These are phyloP conservation scores for Cercospora sp. DNA, from an alignment of 2,329 filamentous ascomycete genomes.

Conservation along the genomic window DNA sequence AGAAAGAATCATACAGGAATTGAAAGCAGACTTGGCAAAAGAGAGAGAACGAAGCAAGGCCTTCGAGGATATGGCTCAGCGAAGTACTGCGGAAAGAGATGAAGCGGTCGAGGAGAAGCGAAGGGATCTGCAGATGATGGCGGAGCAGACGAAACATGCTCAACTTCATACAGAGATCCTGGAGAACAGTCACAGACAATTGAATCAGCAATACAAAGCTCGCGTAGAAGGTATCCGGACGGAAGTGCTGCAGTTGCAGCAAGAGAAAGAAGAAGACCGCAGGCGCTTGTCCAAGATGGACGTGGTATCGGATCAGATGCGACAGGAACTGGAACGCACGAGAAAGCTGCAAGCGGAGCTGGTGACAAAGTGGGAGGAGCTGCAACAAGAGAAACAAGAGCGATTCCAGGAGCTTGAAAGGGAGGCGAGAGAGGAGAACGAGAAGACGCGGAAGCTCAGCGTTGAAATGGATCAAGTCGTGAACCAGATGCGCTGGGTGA, in stretches of 20 bases:
- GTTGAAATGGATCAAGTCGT: constrained; percentile 61
- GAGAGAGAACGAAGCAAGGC: constrained; percentile 64
- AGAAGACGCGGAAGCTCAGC: constrained; percentile 59
- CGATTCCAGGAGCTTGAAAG: constrained; percentile 61
- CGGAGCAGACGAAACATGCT: constrained; percentile 53
- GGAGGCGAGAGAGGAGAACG: constrained; percentile 58
- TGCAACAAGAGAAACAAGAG: constrained; percentile 66
- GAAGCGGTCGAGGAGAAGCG: constrained; percentile 61
- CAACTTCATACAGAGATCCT: constrained; percentile 65
- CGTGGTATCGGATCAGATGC: constrained; percentile 72
- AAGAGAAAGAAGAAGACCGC: constrained; percentile 58
- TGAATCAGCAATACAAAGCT: constrained; percentile 59
- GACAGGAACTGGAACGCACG: constrained; percentile 65
- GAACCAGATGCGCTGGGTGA: constrained; percentile 70
- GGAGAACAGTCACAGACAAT: constrained; percentile 70
- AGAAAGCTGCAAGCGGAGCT: constrained; percentile 64
- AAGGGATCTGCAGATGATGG: constrained; percentile 61
- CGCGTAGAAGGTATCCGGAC: constrained; percentile 39
- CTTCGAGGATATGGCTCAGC: constrained; percentile 61
- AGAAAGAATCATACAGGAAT: constrained; percentile 71
- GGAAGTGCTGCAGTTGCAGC: constrained; percentile 58
- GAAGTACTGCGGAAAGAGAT: constrained; percentile 65
- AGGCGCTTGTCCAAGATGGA: constrained; percentile 55
- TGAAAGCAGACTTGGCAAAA: constrained; percentile 63
- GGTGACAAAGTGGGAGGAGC: constrained; percentile 60